These are phyloP conservation scores for Vigna hirtella DNA, from an alignment of 306 rosid genomes.

Conservation along the genomic window DNA sequence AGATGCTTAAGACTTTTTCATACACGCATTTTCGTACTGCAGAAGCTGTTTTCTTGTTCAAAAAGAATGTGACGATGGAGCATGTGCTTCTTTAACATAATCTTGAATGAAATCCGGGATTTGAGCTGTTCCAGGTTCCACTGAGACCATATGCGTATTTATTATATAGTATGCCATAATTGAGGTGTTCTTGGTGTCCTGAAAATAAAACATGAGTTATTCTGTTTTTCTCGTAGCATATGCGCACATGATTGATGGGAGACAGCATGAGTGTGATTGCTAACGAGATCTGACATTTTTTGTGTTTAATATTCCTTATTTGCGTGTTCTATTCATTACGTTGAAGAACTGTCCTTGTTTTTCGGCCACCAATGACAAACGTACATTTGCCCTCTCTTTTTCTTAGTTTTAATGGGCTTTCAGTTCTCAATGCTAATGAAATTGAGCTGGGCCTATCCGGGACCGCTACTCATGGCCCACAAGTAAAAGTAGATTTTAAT, in stretches of 20 bases:
- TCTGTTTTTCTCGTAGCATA: conserved; percentile 42
- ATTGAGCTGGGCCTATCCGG: neutral
- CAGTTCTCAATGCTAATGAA: neutral
- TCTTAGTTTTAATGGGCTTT: neutral
- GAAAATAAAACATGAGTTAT: conserved; percentile 36
- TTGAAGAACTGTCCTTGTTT: conserved; percentile 1
- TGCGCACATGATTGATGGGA: conserved; percentile 45
- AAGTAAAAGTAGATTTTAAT: too few species aligned
- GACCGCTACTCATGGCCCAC: neutral
- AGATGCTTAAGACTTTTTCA: neutral
- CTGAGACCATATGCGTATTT: conserved; percentile 9
- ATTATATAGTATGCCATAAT: conserved; percentile 30
- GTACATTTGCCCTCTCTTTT: neutral
- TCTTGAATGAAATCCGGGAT: conserved; percentile 39
- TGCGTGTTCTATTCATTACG: neutral
- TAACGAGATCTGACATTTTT: neutral
- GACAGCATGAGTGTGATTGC: conserved; percentile 13
- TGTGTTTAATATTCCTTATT: neutral
- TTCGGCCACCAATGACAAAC: neutral
- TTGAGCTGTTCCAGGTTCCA: conserved; percentile 46
- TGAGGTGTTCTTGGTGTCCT: conserved; percentile 23
- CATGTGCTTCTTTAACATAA: conserved; percentile 46
- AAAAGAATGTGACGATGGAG: neutral
- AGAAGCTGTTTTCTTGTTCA: neutral
- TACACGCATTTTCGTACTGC: conserved; percentile 5